Evolutionary conservation across 352 stramenopile genomes (phyloP).

Genomic region (Poterioochromonas sp.): DNA sequence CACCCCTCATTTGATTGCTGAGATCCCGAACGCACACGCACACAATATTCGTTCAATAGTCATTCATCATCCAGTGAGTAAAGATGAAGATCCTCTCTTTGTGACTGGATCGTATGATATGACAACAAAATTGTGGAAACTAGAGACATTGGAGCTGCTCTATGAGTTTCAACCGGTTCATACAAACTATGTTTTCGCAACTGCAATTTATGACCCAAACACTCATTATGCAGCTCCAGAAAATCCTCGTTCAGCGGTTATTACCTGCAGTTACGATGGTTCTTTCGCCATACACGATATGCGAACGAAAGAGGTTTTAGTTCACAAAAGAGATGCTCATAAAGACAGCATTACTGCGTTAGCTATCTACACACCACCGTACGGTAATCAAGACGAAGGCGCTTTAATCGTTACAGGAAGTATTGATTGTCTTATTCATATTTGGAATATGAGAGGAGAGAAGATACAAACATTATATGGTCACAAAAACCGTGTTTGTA

Average conservation of each 20-base stretch:
- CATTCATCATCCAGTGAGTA: neutral
- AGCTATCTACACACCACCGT: neutral
- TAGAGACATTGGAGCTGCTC: neutral
- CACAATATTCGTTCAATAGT: neutral
- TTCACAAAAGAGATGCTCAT: neutral
- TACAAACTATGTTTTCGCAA: neutral
- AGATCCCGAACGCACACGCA: neutral
- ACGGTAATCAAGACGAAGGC: neutral
- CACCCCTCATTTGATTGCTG: neutral
- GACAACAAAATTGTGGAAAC: neutral
- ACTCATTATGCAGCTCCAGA: neutral
- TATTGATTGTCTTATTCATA: neutral
- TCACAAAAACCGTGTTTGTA: neutral
- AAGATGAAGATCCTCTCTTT: neutral
- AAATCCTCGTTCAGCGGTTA: neutral
- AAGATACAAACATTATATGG: neutral
- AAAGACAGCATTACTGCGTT: neutral
- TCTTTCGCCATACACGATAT: neutral
- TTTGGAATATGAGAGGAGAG: neutral
- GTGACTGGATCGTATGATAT: neutral
- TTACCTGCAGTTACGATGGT: neutral
- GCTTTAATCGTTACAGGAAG: neutral
- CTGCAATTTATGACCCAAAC: neutral
- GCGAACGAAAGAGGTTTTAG: neutral
- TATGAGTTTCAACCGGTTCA: neutral